phyloP scores from a whole-genome alignment of 2,329 filamentous ascomycete species.

The Cadophora sp. region DNA sequence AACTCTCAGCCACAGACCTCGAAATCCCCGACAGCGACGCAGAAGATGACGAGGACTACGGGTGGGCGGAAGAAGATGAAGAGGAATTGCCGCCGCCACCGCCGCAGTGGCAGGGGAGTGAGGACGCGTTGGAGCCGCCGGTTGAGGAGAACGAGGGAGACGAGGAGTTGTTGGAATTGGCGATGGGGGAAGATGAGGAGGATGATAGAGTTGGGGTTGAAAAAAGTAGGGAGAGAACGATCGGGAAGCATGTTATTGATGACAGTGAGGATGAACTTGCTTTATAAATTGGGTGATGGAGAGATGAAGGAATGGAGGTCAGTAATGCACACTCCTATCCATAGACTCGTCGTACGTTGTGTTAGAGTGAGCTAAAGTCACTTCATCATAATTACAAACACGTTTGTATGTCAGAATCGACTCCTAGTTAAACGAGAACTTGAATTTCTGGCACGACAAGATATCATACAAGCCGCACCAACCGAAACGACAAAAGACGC shows the following conservation, averaged over 20 bases:
- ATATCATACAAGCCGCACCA: constrained; percentile 20
- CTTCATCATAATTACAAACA: background rate
- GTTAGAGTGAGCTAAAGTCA: background rate
- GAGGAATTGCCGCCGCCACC: constrained; percentile 63
- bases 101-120: constrained; percentile 72
- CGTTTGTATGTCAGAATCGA: background rate
- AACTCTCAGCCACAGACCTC: constrained; percentile 65
- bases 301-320: too few relatives aligned
- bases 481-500: constrained; percentile 9
- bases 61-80: constrained; percentile 73
- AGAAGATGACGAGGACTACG: constrained; percentile 70
- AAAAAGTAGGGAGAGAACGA: background rate
- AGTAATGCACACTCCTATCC: too few relatives aligned
- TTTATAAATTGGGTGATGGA: constrained; percentile 4
- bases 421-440: background rate
- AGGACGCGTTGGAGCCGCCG: constrained; percentile 60
- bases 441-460: constrained; percentile 12
- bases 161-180: constrained; percentile 20
- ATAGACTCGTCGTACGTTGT: too few relatives aligned
- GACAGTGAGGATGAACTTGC: constrained; percentile 33
- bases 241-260: constrained; percentile 21
- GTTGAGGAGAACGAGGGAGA: constrained; percentile 31
- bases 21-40: constrained; percentile 68
- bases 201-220: constrained; percentile 25
- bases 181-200: constrained; percentile 26